Evolutionary conservation across 495 filamentous ascomycete genomes (phyloP).

Genomic region (Achaetomiella virescens): DNA sequence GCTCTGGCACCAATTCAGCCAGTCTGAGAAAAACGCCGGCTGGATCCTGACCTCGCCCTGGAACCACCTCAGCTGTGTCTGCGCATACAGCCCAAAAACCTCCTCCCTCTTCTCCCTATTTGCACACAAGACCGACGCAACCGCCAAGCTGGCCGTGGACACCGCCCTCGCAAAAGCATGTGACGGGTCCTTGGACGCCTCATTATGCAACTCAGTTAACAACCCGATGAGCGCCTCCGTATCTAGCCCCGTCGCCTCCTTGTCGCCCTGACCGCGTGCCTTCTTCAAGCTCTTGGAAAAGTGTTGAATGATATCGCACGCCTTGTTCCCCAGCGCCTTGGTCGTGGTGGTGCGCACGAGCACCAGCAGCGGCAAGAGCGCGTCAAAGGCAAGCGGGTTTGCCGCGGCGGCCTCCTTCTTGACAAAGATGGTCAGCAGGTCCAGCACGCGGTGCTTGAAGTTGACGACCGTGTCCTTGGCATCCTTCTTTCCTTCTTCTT

Average conservation of each 20-base stretch:
- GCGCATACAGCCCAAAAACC: slow-evolving; percentile 36
- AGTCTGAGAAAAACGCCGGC: slow-evolving; percentile 45
- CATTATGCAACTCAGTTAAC: slow-evolving; percentile 61
- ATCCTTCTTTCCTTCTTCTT: slow-evolving; percentile 78
- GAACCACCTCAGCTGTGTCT: slow-evolving; percentile 40
- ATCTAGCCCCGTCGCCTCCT: slow-evolving; percentile 28
- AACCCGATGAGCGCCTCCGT: slow-evolving; percentile 45
- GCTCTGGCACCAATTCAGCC: slow-evolving; percentile 54
- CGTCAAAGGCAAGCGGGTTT: slow-evolving; percentile 56
- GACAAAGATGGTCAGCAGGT: slow-evolving; percentile 78
- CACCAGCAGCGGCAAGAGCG: slow-evolving; percentile 56
- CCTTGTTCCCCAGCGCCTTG: slow-evolving; percentile 68
- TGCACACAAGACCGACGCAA: slow-evolving; percentile 39
- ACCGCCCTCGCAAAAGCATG: slow-evolving; percentile 46
- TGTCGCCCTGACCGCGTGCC: slow-evolving; percentile 24
- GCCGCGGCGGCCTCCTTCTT: slow-evolving; percentile 65
- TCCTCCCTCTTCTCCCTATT: slow-evolving; percentile 28
- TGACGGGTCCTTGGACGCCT: slow-evolving; percentile 55
- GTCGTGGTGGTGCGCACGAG: slow-evolving; percentile 51
- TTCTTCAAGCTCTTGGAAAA: slow-evolving; percentile 68
- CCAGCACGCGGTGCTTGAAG: slow-evolving; percentile 90
- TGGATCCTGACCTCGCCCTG: slow-evolving; percentile 43
- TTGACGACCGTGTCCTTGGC: slow-evolving; percentile 85
- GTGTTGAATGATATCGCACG: slow-evolving; percentile 57
- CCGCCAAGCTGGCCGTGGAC: slow-evolving; percentile 43